A percentile compares a stretch with the other conserved stretches of the same genome.
Evolutionary conservation across 495 filamentous ascomycete genomes (phyloP).

Genomic region (Mycothermus thermophilus): DNA sequence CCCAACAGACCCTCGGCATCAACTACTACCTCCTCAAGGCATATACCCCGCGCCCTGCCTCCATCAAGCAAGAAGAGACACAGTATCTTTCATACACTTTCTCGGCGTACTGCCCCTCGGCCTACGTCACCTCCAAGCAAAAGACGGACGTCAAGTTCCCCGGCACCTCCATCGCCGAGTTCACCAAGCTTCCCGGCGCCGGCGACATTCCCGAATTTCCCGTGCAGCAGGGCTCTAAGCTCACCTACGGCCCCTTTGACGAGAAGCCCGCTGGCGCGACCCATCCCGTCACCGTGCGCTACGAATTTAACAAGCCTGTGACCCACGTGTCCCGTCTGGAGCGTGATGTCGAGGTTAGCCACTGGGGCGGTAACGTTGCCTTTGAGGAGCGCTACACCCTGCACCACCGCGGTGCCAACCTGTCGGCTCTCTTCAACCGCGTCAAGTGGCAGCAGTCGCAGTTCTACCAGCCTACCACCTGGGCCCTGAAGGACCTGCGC

Average conservation of each 20-base stretch:
- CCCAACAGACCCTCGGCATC: conserved; percentile 75
- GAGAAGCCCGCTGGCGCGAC: conserved; percentile 58
- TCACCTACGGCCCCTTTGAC: conserved; percentile 85
- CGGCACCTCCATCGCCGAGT: conserved; percentile 64
- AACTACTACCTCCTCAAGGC: conserved; percentile 64
- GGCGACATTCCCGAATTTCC: conserved; percentile 55
- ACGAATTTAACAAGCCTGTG: conserved; percentile 90
- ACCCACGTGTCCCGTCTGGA: conserved; percentile 62
- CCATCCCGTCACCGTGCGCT: conserved; percentile 64
- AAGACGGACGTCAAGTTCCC: conserved; percentile 95
- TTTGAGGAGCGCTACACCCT: conserved; percentile 89
- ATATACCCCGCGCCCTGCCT: conserved; percentile 62
- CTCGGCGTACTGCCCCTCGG: conserved; percentile 66
- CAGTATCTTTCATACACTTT: conserved; percentile 79
- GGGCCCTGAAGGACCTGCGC: conserved; percentile 68
- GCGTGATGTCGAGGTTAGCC: conserved; percentile 85
- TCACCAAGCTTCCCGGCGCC: conserved; percentile 53
- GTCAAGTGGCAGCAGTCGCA: conserved; percentile 64
- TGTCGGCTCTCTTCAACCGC: conserved; percentile 73
- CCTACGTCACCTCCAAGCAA: conserved; percentile 75
- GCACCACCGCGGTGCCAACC: conserved; percentile 69
- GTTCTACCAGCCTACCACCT: conserved; percentile 62
- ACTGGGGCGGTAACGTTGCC: conserved; percentile 95
- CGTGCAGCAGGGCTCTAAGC: conserved; percentile 66
- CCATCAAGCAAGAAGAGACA: conserved; percentile 63